Evolutionary conservation across 2,329 filamentous ascomycete genomes (phyloP), one percentile per base, ranked within the genome.

Genomic region (Iodosphaeria phyllophila): DNA sequence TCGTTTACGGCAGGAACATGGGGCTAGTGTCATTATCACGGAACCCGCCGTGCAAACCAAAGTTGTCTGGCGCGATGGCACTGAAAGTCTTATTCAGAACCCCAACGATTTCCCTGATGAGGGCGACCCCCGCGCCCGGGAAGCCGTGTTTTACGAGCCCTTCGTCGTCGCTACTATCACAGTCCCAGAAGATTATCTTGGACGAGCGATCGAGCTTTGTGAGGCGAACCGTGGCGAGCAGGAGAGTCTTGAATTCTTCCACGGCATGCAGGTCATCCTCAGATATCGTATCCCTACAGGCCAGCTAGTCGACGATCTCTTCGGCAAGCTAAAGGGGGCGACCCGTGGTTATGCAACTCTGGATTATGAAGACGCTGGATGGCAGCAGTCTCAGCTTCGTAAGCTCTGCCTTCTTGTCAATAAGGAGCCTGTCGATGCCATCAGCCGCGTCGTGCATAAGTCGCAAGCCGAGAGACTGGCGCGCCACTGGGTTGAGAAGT

Each of bases 321-420:
- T 98, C 46, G 89, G 89, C 26, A 93, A 92, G 50, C 60, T 98
- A 26, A 98, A 98, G 48, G 80, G 83, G 18, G 66, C 71, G 0
- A 93, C 84, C 3, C 93, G 92, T 47, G 89, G 89, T 8, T 98
- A 98, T 40, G 89, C 89, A 0, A 89, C 78, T 18, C 64, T 98
- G 5, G 89, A 98, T 48, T 98, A 98, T 46, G 89, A 98, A 52
- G 89, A 98, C 39, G 76, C 83, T 1, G 86, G 79, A 1, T 98
- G 83, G 67, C 70, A 75, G 13, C 54, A 66, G 31, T 80, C 76
- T 41, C 71, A 72, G 32, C 71, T 98, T 20, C 70, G 80, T 32
- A 95, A 93, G 50, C 61, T 98, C 18, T 83, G 93, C 46, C 59
- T 98, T 3, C 64, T 95, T 6, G 86, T 98, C 33, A 98, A 98